A percentile compares a stretch with the other conserved stretches of the same genome.
Conservation (phyloP, 78 protist species). For the Trichosphaerium sp. region DNA sequence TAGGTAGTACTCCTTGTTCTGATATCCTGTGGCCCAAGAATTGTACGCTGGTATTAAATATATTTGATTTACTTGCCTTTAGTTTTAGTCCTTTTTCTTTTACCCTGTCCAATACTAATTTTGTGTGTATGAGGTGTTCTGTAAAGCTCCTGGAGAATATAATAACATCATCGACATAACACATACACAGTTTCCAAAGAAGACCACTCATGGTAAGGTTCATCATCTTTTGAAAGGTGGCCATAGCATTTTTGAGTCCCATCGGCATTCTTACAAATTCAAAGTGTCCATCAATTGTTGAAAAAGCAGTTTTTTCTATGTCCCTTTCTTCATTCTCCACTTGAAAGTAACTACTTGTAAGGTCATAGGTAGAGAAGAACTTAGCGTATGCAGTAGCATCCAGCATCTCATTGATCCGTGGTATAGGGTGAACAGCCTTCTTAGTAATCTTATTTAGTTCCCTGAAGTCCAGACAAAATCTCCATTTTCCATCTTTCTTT, state of each 20-base stretch:
- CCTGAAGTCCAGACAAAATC: neutral
- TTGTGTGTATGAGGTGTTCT: too few species aligned
- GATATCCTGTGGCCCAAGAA: too few species aligned
- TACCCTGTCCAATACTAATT: too few species aligned
- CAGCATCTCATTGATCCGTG: too few species aligned
- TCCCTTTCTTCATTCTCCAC: neutral
- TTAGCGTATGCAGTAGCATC: too few species aligned
- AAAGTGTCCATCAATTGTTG: neutral
- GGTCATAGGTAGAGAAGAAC: neutral
- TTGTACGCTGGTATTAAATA: too few species aligned
- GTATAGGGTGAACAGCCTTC: too few species aligned
- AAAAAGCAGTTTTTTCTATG: neutral
- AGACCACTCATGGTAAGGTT: neutral
- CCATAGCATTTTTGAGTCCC: neutral
- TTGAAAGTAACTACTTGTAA: neutral
- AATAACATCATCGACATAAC: neutral
- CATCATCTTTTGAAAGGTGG: neutral
- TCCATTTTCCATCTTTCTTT: neutral
- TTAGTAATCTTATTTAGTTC: neutral
- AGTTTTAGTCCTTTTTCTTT: too few species aligned
- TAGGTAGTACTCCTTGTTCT: too few species aligned
- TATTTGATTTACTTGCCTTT: too few species aligned
- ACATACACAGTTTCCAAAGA: neutral
- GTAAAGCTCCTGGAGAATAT: neutral
- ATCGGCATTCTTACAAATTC: neutral